Evolutionary conservation across 2,329 filamentous ascomycete species (phyloP).

Genomic region (Aureobasidium mangrovei): DNA sequence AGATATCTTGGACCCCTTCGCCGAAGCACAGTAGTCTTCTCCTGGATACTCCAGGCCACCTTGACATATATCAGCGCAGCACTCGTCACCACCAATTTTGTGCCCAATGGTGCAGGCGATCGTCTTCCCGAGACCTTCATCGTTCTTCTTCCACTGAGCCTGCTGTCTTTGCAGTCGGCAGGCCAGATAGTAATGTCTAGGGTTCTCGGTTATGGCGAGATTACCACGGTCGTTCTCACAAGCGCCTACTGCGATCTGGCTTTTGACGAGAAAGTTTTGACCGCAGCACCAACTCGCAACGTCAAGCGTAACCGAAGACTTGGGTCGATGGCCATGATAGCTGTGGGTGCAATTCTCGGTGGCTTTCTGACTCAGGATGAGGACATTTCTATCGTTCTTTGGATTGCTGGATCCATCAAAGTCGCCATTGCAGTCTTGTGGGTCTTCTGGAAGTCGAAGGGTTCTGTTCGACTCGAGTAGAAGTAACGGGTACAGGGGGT

Average conservation of each 20-base stretch:
- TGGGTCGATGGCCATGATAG: conserved; percentile 42
- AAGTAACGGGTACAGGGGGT: neutral
- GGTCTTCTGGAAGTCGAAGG: conserved; percentile 30
- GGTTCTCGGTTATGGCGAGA: conserved; percentile 57
- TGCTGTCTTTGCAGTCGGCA: conserved; percentile 68
- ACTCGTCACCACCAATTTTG: conserved; percentile 32
- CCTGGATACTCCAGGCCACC: conserved; percentile 33
- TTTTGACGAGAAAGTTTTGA: conserved; percentile 51
- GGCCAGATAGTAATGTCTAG: conserved; percentile 70
- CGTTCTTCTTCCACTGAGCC: conserved; percentile 56
- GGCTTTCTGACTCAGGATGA: conserved; percentile 46
- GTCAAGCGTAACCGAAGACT: conserved; percentile 46
- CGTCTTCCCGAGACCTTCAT: conserved; percentile 35
- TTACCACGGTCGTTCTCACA: conserved; percentile 72
- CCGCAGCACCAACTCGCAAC: conserved; percentile 31
- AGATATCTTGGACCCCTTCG: conserved; percentile 51
- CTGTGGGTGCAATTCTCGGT: conserved; percentile 46
- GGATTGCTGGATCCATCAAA: conserved; percentile 38
- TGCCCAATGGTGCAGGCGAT: conserved; percentile 28
- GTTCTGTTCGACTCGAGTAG: conserved; percentile 11
- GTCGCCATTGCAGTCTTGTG: conserved; percentile 31
- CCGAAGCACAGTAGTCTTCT: conserved; percentile 53
- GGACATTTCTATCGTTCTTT: conserved; percentile 44
- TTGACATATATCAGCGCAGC: conserved; percentile 34
- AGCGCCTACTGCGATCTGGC: conserved; percentile 77